Percentiles rank a stretch among this genome's conserved stretches.
phyloP scores from a whole-genome alignment of 2,329 filamentous ascomycete species.

The Pyrenophora teres region DNA sequence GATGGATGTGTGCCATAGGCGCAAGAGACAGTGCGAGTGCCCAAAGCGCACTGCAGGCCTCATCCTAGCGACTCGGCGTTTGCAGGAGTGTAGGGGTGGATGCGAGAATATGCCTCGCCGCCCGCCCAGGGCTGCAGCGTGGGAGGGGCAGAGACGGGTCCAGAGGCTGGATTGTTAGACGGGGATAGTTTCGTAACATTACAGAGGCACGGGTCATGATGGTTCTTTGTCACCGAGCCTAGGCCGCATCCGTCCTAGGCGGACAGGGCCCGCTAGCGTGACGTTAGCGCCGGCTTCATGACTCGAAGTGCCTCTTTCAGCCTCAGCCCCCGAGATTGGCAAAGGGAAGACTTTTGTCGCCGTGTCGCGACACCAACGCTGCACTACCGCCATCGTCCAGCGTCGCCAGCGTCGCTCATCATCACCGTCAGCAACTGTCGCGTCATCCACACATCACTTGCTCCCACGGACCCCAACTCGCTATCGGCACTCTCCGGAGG shows the following conservation, averaged over 20 bases:
- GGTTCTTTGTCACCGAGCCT: not conserved
- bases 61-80: constrained; percentile 26
- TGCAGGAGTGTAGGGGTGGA: constrained; percentile 23
- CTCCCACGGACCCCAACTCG: not conserved
- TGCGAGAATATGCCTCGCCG: constrained; percentile 19
- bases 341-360: constrained; percentile 6
- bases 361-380: constrained; percentile 11
- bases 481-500: constrained; percentile 4
- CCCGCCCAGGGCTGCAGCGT: constrained; percentile 20
- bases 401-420: constrained; percentile 3
- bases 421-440: not conserved
- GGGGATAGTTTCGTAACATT: constrained; percentile 5
- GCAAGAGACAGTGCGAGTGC: constrained; percentile 30
- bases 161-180: constrained; percentile 15
- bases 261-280: not conserved
- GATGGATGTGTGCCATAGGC: constrained; percentile 14
- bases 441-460: not conserved
- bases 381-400: constrained; percentile 10
- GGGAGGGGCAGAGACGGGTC: constrained; percentile 26
- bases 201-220: constrained; percentile 3
- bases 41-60: constrained; percentile 14
- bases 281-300: constrained; percentile 6
- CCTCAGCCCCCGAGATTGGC: constrained; percentile 17
- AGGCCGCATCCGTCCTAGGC: not conserved
- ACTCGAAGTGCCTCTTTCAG: constrained; percentile 8